Evolutionary conservation across 805 yeast species (phyloP).

Genomic region (Wickerhamomyces subpelliculosus): DNA sequence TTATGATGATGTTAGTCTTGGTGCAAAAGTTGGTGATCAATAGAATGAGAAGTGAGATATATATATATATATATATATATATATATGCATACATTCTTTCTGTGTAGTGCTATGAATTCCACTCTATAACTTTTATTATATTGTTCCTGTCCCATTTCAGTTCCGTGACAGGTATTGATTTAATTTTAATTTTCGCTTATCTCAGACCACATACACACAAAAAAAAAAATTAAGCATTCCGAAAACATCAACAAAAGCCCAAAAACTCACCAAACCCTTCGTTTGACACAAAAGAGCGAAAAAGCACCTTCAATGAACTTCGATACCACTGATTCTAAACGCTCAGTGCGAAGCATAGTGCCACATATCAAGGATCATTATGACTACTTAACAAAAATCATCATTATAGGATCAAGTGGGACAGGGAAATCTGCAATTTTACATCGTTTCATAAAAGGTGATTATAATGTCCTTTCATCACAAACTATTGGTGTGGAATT

Average conservation of each 20-base stretch:
- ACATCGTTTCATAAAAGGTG: slow-evolving; percentile 25
- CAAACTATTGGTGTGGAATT: slow-evolving; percentile 37
- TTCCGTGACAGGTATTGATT: no score
- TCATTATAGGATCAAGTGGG: slow-evolving; percentile 36
- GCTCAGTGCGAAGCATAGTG: neutral
- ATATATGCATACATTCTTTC: no score
- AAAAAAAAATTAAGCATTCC: no score
- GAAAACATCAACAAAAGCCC: no score
- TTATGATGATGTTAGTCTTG: slow-evolving; percentile 30
- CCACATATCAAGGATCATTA: slow-evolving; percentile 12
- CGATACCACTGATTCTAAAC: neutral
- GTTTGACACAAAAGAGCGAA: no score
- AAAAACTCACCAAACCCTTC: no score
- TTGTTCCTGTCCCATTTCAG: no score
- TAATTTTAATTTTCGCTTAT: no score
- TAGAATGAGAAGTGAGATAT: neutral
- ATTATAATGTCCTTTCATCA: slow-evolving; percentile 13
- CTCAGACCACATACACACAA: no score
- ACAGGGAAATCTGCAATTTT: slow-evolving; percentile 39
- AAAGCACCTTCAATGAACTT: neutral
- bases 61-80: no score
- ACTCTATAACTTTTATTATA: no score
- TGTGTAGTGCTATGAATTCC: no score
- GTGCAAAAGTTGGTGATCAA: slow-evolving; percentile 14
- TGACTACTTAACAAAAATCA: slow-evolving; percentile 32